These are phyloP conservation scores for Hordeum marinum DNA, from an alignment of 176 grass and related monocot genomes.

Conservation along the genomic window DNA sequence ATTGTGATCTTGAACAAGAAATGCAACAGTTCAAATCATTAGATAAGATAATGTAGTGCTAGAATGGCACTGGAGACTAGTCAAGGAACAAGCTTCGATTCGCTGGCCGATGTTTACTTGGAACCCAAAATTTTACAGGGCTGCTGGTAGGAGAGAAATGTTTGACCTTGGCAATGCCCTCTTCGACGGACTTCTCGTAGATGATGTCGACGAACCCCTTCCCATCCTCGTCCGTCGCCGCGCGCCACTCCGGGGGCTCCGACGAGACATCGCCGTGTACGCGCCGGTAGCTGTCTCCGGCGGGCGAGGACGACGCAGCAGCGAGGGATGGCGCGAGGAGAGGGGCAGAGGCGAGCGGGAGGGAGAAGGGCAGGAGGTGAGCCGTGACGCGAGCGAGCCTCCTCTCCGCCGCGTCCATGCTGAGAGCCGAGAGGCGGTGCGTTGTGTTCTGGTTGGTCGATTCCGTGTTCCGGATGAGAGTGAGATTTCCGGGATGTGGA, in stretches of 20 bases:
- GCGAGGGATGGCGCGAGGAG: slow-evolving; percentile 5
- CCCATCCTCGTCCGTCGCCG: slow-evolving; percentile 52
- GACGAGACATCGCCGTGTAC: slow-evolving; percentile 66
- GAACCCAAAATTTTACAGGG: background rate
- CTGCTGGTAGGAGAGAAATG: background rate
- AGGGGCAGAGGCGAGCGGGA: slow-evolving; percentile 7
- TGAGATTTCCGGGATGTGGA: background rate
- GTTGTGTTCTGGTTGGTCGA: background rate
- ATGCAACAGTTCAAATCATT: background rate
- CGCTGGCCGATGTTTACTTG: background rate
- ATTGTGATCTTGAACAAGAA: slow-evolving; percentile 74
- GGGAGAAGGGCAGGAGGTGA: slow-evolving; percentile 47
- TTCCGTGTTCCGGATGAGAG: slow-evolving; percentile 17
- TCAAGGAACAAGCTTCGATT: background rate
- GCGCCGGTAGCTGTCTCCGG: slow-evolving; percentile 54
- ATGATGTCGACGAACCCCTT: slow-evolving; percentile 78
- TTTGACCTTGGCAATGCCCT: slow-evolving; percentile 86
- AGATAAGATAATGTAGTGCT: background rate
- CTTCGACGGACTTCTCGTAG: slow-evolving; percentile 77
- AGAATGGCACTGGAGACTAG: background rate
- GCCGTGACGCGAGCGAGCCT: slow-evolving; percentile 57
- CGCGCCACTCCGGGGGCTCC: slow-evolving; percentile 53
- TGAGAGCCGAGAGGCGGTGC: background rate
- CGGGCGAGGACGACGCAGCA: slow-evolving; percentile 27
- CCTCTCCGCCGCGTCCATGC: slow-evolving; percentile 40